Base-by-base conservation (phyloP, 305 asterid species). In the Caryopteris hybrid region DNA sequence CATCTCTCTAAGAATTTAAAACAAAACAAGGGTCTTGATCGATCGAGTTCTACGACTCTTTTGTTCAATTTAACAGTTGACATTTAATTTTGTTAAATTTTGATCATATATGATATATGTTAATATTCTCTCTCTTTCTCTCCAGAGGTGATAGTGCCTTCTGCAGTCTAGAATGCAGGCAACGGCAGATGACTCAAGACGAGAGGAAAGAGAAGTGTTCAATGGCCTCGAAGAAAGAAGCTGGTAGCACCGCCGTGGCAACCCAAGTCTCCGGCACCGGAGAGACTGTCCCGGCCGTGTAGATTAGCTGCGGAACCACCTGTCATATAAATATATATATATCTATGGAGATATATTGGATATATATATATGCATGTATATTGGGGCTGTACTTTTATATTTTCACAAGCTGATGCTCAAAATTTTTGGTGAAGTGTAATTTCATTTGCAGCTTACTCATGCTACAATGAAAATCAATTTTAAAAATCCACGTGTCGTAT, bases 141-240 rank as follows among this genome's bases (percentile, higher is more conserved):
- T 73, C 18, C 88, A 89, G 98, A 79, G 98, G 96, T 13, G 98
- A 92, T 74, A 89, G 81, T 68, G 98, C 98, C 46, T 92, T 89
- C 74, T 92, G 98, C 88, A 92, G 96, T 64, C 79, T 71, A 20
- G 92, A 89, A 64, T 92, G 96, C 60, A 80, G 98, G 57, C 92
- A 92, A 21, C 83, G 81, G 5, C 89, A 92, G 75, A 87, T 92
- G 78, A 63, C 58, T 47, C 83, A 86, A 51, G 98, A 92, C 64
- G 95, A 88, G 75, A 83, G 81, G 52, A 89, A 80, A 50, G 94
- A 87, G 7, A 89, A 80, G 79, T 78, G 82, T 55, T 80, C 90
- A 0, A 18, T 72, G 69, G 74, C 77, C 38, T 14, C 88, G 7
- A 83, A 74, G 72, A 83, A 83, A 52, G 84, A 79, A 45, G 61